A percentile compares a stretch with the other conserved stretches of the same genome.
Conservation (phyloP, 495 filamentous ascomycete species). For the Neurospora terricola region DNA sequence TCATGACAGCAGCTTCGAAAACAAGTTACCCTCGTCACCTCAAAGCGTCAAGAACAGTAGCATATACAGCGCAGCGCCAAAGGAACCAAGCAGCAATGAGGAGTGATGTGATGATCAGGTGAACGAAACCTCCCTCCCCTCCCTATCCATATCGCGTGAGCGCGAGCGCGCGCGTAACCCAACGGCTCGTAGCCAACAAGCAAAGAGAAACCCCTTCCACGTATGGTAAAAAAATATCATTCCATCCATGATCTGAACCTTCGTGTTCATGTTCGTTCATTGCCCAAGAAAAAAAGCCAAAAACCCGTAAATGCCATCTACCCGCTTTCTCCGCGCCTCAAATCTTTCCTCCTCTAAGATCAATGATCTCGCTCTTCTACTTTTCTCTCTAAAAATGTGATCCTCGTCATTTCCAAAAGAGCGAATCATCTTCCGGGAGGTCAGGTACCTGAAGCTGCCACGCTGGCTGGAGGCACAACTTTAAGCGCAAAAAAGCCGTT, state of each 20-base stretch:
- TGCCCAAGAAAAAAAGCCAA: background rate
- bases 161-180: background rate
- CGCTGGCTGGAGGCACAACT: background rate
- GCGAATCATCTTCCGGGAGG: background rate
- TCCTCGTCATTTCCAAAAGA: background rate
- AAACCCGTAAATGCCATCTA: background rate
- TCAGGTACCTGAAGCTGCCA: background rate
- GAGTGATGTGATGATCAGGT: background rate
- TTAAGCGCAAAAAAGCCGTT: background rate
- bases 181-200: background rate
- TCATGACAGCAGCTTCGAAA: no score
- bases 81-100: background rate
- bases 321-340: background rate
- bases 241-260: background rate
- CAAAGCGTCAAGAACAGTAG: background rate
- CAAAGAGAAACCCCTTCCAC: background rate
- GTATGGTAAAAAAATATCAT: background rate
- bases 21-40: no score
- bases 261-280: background rate
- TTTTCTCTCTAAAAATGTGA: background rate
- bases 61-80: background rate
- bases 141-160: background rate
- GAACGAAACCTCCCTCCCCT: background rate
- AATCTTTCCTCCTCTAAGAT: background rate
- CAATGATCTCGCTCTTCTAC: background rate